Base-by-base conservation (phyloP, 495 filamentous ascomycete species). In the Staphylotrichum longicolle region DNA sequence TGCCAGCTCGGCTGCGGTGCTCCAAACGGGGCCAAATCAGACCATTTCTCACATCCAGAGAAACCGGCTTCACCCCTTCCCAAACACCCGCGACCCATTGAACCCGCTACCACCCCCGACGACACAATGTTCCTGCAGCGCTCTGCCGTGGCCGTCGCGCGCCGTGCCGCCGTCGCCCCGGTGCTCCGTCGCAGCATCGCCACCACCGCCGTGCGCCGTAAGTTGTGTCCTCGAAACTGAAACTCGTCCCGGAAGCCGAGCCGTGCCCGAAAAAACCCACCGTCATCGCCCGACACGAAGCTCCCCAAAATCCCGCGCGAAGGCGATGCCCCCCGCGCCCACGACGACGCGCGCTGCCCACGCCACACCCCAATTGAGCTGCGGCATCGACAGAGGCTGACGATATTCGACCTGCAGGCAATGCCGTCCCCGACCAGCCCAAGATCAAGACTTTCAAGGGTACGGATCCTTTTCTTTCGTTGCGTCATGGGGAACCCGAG, bases 111-210 rank as follows among this genome's bases (percentile, higher is more conserved):
- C 20, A 30, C 35, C 47, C 33, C 3, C 54, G 34, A 60, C 66
- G 42, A 50, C 56, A 54, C 41, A 56, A 94, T 93, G 89, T 89
- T 93, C 77, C 79, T 94, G 72, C 87, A 90, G 78, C 89, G 91
- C 75, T 85, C 90, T 66, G 89, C 85, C 69, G 74, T 89, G 67
- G 82, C 85, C 70, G 81, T 88, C 66, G 87, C 85, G 61, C 83
- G 88, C 76, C 89, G 90, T 70, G 84, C 84, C 58, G 84, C 84
- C 65, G 76, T 83, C 70, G 75, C 81, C 64, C 83, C 86, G 67
- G 66, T 83, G 63, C 78, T 81, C 68, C 74, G 75, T 62, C 85
- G 86, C 72, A 80, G 74, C 72, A 83, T 88, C 70, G 72, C 83
- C 53, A 81, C 77, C 68, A 78, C 82, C 60, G 69, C 83, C 66